Evolutionary conservation across 1,139 yeast species (phyloP).

Genomic region (Yamadazyma trypodendri): DNA sequence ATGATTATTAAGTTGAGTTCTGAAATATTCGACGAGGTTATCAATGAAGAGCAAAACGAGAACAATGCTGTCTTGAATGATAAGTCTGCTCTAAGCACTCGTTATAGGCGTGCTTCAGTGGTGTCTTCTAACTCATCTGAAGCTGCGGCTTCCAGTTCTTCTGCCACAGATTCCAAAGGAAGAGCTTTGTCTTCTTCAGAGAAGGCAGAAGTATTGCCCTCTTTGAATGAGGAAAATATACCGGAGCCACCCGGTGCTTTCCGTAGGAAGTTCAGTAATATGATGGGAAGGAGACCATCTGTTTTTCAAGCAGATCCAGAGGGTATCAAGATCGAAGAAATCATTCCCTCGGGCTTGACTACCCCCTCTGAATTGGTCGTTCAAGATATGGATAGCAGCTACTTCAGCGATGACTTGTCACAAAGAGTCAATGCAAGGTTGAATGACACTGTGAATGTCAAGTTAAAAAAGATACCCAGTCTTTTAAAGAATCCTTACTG

Average conservation of each 20-base stretch:
- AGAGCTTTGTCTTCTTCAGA: constrained; percentile 8
- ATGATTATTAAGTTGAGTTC: constrained; percentile 49
- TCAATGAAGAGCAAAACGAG: constrained; percentile 10
- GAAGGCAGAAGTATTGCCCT: constrained; percentile 13
- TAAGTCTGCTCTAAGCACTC: constrained; percentile 2
- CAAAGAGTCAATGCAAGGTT: constrained; percentile 13
- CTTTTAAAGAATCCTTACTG: constrained; percentile 68
- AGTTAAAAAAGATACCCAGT: constrained; percentile 53
- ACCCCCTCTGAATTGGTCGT: constrained; percentile 47
- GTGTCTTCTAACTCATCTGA: constrained; percentile 11
- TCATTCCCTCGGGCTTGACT: constrained; percentile 38
- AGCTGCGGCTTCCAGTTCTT: not conserved
- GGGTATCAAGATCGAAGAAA: constrained; percentile 38
- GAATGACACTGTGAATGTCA: constrained; percentile 21
- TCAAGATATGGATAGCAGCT: constrained; percentile 28
- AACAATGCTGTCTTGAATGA: not conserved
- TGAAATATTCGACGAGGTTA: constrained; percentile 33
- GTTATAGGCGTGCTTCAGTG: constrained; percentile 12
- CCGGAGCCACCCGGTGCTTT: constrained; percentile 26
- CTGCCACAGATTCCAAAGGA: constrained; percentile 2
- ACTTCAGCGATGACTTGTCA: constrained; percentile 21
- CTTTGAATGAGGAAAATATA: constrained; percentile 19
- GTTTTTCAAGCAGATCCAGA: constrained; percentile 41
- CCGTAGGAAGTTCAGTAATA: constrained; percentile 37
- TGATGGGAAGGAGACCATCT: constrained; percentile 48